These are phyloP conservation scores for Lachnellula arida DNA, from an alignment of 2,329 filamentous ascomycete genomes.

Conservation along the genomic window DNA sequence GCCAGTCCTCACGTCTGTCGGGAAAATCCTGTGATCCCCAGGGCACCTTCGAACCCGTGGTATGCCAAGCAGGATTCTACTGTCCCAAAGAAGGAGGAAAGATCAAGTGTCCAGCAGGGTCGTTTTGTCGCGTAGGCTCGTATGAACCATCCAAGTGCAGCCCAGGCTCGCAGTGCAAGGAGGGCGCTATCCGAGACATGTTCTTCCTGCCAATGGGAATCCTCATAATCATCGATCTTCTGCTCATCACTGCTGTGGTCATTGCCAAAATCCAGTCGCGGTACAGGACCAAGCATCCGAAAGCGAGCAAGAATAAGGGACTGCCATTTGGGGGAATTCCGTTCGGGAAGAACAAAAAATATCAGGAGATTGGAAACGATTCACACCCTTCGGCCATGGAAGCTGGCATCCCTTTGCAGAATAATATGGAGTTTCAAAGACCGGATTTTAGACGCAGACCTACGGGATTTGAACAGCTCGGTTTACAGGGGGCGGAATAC, in stretches of 20 bases:
- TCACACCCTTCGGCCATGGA: not conserved
- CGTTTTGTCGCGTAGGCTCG: constrained; percentile 48
- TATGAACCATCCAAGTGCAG: constrained; percentile 44
- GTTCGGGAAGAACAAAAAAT: not conserved
- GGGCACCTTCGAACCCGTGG: constrained; percentile 42
- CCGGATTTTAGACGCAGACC: constrained; percentile 6
- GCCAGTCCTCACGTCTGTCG: constrained; percentile 14
- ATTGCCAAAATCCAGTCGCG: constrained; percentile 35
- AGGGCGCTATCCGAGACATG: constrained; percentile 39
- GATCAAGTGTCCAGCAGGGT: constrained; percentile 41
- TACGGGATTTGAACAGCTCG: constrained; percentile 20
- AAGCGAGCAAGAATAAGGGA: not conserved
- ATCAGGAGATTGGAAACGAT: constrained; percentile 15
- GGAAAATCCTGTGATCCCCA: constrained; percentile 15
- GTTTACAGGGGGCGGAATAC: constrained; percentile 12
- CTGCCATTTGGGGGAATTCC: not conserved
- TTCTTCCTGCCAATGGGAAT: constrained; percentile 41
- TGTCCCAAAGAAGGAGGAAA: constrained; percentile 41
- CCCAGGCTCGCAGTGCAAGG: constrained; percentile 42
- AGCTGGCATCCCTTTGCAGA: constrained; percentile 16
- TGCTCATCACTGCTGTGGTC: constrained; percentile 36
- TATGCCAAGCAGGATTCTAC: constrained; percentile 46
- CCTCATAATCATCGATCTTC: constrained; percentile 40
- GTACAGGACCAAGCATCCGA: constrained; percentile 26
- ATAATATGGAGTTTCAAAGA: not conserved